Percentiles rank a stretch among this genome's conserved stretches.
phyloP scores from a whole-genome alignment of 495 filamentous ascomycete genomes.

The Penicillium roqueforti region DNA sequence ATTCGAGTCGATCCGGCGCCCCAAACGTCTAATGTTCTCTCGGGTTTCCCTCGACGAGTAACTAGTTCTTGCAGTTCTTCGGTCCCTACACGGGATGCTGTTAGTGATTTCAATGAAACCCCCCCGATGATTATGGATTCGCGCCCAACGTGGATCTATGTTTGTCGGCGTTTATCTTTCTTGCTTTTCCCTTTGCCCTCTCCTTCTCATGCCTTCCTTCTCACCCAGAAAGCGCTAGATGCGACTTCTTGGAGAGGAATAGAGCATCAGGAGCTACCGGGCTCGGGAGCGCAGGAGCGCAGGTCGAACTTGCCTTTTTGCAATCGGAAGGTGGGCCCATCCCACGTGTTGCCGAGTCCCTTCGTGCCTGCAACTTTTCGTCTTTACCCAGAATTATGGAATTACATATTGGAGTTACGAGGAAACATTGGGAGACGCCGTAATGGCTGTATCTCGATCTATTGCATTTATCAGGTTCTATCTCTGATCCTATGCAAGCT shows the following conservation, averaged over 20 bases:
- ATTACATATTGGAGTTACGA: background rate
- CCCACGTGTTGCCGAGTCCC: background rate
- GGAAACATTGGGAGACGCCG: background rate
- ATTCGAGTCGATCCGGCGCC: background rate
- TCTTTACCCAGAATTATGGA: background rate
- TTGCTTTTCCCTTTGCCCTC: slow-evolving; percentile 7
- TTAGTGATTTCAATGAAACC: slow-evolving; percentile 10
- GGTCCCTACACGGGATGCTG: background rate
- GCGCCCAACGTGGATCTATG: background rate
- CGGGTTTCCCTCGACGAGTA: background rate
- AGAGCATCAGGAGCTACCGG: background rate
- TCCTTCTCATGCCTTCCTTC: slow-evolving; percentile 30
- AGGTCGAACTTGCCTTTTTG: background rate
- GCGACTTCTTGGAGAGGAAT: slow-evolving; percentile 45
- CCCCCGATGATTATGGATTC: background rate
- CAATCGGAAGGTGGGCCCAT: background rate
- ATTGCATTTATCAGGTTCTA: background rate
- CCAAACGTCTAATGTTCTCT: background rate
- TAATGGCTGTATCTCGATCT: background rate
- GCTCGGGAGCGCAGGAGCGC: background rate
- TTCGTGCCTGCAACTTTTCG: background rate
- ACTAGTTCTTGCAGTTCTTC: slow-evolving; percentile 4
- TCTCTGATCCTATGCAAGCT: slow-evolving; percentile 14
- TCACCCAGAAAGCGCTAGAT: slow-evolving; percentile 43
- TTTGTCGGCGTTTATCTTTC: slow-evolving; percentile 7